phyloP scores from a whole-genome alignment of 2,329 filamentous ascomycete genomes.

The Cercospora janseana region DNA sequence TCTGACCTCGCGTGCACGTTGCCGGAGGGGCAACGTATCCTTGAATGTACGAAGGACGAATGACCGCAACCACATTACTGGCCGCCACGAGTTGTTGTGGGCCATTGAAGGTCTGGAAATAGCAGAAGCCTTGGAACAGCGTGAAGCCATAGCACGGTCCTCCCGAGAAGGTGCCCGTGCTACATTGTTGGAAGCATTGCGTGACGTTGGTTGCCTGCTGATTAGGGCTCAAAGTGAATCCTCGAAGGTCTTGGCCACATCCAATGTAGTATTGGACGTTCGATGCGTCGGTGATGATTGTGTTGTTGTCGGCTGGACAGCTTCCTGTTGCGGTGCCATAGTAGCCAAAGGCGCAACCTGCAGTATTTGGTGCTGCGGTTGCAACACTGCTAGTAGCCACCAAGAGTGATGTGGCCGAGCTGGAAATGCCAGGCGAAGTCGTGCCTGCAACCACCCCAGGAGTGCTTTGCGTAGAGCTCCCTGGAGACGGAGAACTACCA shows the following conservation, averaged over 20 bases:
- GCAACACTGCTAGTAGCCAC: neutral
- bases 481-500: neutral
- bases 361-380: neutral
- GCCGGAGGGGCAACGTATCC: neutral
- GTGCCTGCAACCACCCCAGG: neutral
- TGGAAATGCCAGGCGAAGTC: neutral
- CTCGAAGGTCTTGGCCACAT: constrained; percentile 8
- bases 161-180: constrained; percentile 3
- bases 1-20: neutral
- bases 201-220: neutral
- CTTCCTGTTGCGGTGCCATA: neutral
- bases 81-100: neutral
- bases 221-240: neutral
- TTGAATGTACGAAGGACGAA: neutral
- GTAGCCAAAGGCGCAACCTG: neutral
- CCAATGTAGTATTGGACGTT: constrained; percentile 13
- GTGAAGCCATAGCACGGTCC: constrained; percentile 1
- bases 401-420: neutral
- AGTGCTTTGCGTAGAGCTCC: neutral
- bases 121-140: constrained; percentile 7
- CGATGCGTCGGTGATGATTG: constrained; percentile 3
- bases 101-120: constrained; percentile 7
- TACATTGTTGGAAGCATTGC: constrained; percentile 7
- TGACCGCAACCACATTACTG: neutral
- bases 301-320: constrained; percentile 10